A percentile compares a stretch with the other conserved stretches of the same genome.
These are phyloP conservation scores for Trypanosoma mega DNA, from an alignment of 208 protist genomes.

Conservation along the genomic window DNA sequence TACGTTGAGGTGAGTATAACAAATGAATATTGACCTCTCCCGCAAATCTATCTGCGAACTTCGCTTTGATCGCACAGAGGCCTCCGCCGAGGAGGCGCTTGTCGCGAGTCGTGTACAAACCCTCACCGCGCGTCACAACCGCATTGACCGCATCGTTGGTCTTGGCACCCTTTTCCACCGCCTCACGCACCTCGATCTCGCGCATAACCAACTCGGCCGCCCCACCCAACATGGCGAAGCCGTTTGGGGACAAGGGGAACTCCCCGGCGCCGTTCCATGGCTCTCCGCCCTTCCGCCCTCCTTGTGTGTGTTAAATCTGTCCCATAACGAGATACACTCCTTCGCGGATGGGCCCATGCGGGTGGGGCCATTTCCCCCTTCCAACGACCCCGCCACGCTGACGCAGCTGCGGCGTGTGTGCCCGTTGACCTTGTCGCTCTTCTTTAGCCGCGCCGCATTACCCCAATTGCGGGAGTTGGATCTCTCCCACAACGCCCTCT, in stretches of 20 bases:
- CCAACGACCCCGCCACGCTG: background rate
- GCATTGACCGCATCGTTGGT: conserved; percentile 54
- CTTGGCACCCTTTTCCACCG: conserved; percentile 53
- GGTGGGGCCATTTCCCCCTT: background rate
- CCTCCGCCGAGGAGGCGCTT: conserved; percentile 45
- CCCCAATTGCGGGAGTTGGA: conserved; percentile 34
- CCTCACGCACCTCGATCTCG: conserved; percentile 56
- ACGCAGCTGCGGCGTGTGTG: conserved; percentile 43
- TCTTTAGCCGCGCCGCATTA: conserved; percentile 56
- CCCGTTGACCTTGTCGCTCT: conserved; percentile 51
- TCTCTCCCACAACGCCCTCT: conserved; percentile 66
- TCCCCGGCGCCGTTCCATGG: conserved; percentile 49
- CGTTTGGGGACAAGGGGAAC: background rate
- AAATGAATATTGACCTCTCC: conserved; percentile 79
- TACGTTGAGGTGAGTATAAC: conserved; percentile 3
- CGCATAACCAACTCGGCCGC: conserved; percentile 64
- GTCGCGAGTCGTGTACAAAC: conserved; percentile 44
- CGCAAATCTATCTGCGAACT: conserved; percentile 65
- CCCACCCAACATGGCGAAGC: conserved; percentile 21
- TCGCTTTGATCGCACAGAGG: conserved; percentile 42
- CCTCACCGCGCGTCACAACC: conserved; percentile 50
- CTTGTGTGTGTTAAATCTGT: conserved; percentile 60
- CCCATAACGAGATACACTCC: conserved; percentile 55
- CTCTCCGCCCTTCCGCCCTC: conserved; percentile 59
- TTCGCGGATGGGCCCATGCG: background rate